Evolutionary conservation across 352 stramenopile genomes (phyloP).

Genomic region (Globisporangium cystogenes): DNA sequence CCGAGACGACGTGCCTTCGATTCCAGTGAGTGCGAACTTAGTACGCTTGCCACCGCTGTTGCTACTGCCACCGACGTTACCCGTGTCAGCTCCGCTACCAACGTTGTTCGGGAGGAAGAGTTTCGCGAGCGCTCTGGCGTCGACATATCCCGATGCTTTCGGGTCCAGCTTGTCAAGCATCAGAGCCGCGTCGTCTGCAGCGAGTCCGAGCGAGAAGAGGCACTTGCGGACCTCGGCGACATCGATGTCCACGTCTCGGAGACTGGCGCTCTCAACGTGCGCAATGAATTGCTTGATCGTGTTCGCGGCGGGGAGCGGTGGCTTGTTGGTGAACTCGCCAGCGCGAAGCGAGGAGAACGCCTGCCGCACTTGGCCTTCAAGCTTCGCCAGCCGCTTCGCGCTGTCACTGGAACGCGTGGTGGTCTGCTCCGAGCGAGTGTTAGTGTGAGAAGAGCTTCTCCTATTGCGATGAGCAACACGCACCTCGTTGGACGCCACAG

Average conservation of each 20-base stretch:
- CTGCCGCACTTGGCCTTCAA: slow-evolving; percentile 21
- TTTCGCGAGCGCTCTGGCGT: slow-evolving; percentile 14
- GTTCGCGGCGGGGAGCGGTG: slow-evolving; percentile 15
- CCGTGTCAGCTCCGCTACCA: not conserved
- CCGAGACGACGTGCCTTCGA: not conserved
- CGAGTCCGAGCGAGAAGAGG: slow-evolving; percentile 26
- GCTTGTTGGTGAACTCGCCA: not conserved
- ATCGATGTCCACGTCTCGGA: slow-evolving; percentile 13
- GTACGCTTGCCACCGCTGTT: not conserved
- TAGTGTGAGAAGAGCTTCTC: not conserved
- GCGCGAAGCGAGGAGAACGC: slow-evolving; percentile 18
- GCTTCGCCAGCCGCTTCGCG: slow-evolving; percentile 11
- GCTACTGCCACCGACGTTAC: too few species aligned
- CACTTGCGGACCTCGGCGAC: slow-evolving; percentile 26
- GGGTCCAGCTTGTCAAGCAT: slow-evolving; percentile 24
- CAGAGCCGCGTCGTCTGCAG: slow-evolving; percentile 21
- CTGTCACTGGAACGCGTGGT: not conserved
- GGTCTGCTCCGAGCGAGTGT: not conserved
- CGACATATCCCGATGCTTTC: slow-evolving; percentile 11
- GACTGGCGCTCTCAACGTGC: slow-evolving; percentile 11
- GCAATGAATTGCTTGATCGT: slow-evolving; percentile 26
- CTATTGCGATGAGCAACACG: not conserved
- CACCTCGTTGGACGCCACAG: slow-evolving; percentile 3
- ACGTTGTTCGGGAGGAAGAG: slow-evolving; percentile 19
- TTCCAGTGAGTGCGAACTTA: not conserved